Percentiles rank a stretch among this genome's conserved stretches.
Conservation (phyloP, 2,329 filamentous ascomycete species). For the Aureobasidium sp. region DNA sequence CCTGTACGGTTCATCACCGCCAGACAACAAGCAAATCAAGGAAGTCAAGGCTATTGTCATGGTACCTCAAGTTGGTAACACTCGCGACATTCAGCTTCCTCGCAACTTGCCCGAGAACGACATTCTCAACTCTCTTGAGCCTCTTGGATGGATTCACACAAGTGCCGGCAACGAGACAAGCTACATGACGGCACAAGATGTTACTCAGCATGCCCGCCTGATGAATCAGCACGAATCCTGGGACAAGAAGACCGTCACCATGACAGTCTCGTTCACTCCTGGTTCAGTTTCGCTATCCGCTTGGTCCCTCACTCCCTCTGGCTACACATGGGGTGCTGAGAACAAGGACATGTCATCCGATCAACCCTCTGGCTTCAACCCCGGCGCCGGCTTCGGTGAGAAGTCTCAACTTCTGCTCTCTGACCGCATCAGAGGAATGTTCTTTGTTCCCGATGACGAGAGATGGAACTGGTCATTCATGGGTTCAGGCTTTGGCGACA, state of each 20-base stretch:
- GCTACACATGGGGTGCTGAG: conserved; percentile 94
- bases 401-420: conserved; percentile 91
- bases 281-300: conserved; percentile 91
- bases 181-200: conserved; percentile 93
- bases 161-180: conserved; percentile 88
- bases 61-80: conserved; percentile 91
- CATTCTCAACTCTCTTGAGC: conserved; percentile 76
- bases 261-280: conserved; percentile 93
- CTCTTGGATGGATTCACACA: conserved; percentile 91
- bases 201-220: conserved; percentile 85
- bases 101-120: conserved; percentile 88
- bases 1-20: conserved; percentile 83
- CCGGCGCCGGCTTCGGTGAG: conserved; percentile 70
- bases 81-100: conserved; percentile 84
- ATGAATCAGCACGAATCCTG: conserved; percentile 74
- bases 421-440: conserved; percentile 90
- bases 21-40: conserved; percentile 94
- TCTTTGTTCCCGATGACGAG: conserved; percentile 83
- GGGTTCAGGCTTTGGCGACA: conserved; percentile 75
- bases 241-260: conserved; percentile 88
- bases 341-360: conserved; percentile 91
- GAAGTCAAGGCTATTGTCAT: conserved; percentile 95
- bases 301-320: conserved; percentile 83
- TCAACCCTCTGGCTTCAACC: conserved; percentile 83
- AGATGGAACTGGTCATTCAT: conserved; percentile 99